phyloP scores from a whole-genome alignment of 2,329 filamentous ascomycete species.

The Trichoderma cornu-damae region DNA sequence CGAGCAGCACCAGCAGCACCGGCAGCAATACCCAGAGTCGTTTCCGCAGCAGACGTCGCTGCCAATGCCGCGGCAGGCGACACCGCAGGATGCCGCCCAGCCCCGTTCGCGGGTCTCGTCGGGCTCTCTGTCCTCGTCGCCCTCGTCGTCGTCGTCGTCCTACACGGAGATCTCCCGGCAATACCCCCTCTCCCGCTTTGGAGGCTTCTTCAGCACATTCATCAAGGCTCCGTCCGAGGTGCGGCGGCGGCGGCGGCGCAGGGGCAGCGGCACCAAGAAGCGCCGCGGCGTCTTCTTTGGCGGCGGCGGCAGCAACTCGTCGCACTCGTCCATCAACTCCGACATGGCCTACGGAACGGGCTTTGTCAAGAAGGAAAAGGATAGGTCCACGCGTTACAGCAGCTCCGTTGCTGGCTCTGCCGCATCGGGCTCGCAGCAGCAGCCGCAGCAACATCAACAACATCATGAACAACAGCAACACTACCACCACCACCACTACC shows the following conservation, averaged over 20 bases:
- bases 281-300: slow-evolving; percentile 54
- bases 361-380: slow-evolving; percentile 43
- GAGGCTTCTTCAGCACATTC: slow-evolving; percentile 57
- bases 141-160: slow-evolving; percentile 52
- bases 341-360: slow-evolving; percentile 64
- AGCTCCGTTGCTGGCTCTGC: slow-evolving; percentile 20
- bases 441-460: slow-evolving; percentile 5
- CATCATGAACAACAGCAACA: neutral
- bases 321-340: slow-evolving; percentile 61
- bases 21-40: slow-evolving; percentile 20
- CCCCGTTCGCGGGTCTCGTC: slow-evolving; percentile 29
- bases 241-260: slow-evolving; percentile 36
- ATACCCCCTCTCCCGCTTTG: slow-evolving; percentile 42
- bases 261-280: slow-evolving; percentile 41
- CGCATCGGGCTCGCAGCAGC: neutral
- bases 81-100: slow-evolving; percentile 4
- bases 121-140: slow-evolving; percentile 38
- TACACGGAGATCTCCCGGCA: slow-evolving; percentile 61
- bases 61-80: slow-evolving; percentile 5
- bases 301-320: slow-evolving; percentile 54
- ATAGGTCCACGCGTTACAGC: slow-evolving; percentile 28
- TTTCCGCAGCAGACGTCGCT: neutral
- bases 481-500: neutral
- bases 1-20: slow-evolving; percentile 18
- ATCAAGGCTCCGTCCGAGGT: slow-evolving; percentile 58